Conservation (phyloP, 1,284 basidiomycete genomes). For the Coniferiporia sulphurascens region DNA sequence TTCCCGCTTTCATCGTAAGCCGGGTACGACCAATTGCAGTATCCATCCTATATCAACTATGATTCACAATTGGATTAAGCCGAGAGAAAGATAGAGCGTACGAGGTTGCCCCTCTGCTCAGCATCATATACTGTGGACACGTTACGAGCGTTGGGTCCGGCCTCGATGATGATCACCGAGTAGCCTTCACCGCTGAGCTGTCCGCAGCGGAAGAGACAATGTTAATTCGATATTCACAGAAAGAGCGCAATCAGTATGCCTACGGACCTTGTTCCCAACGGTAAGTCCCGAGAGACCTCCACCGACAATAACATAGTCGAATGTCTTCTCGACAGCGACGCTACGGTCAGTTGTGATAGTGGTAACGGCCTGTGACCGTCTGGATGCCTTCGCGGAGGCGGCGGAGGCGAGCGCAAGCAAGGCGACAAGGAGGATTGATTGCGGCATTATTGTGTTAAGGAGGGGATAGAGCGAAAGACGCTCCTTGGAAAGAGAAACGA, state of each 20-base stretch:
- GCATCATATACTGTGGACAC: conserved; percentile 8
- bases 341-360: conserved; percentile 8
- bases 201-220: background rate
- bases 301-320: conserved; percentile 46
- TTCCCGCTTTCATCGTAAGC: conserved; percentile 8
- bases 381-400: background rate
- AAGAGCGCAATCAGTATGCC: conserved; percentile 16
- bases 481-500: too few relatives aligned
- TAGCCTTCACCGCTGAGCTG: conserved; percentile 15
- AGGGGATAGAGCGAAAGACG: too few relatives aligned
- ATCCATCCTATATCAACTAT: conserved; percentile 6
- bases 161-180: conserved; percentile 23
- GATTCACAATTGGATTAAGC: background rate
- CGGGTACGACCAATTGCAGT: conserved; percentile 15
- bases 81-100: background rate
- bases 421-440: background rate
- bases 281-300: conserved; percentile 42
- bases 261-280: conserved; percentile 30
- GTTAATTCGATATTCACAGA: background rate
- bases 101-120: conserved; percentile 7
- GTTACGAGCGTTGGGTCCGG: conserved; percentile 17
- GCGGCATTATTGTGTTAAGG: too few relatives aligned
- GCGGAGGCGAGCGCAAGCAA: background rate
- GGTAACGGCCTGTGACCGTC: background rate
- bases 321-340: conserved; percentile 20